A percentile compares a stretch with the other conserved stretches of the same genome.
Conservation (phyloP, 768 basidiomycete species). For the Cantharellus anzutake region DNA sequence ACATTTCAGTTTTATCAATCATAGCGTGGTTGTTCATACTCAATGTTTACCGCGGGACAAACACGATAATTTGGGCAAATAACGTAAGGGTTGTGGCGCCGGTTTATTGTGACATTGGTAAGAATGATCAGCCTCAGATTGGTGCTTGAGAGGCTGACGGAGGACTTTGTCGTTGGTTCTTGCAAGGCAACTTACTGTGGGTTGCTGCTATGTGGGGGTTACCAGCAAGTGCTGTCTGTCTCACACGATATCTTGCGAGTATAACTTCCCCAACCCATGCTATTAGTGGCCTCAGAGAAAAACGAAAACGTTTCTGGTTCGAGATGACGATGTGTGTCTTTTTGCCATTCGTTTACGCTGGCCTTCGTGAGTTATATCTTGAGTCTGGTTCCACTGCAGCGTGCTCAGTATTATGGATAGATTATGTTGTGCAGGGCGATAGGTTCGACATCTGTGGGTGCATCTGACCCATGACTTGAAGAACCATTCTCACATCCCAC, state of each 20-base stretch:
- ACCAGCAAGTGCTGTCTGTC: not conserved
- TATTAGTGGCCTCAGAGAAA: not conserved
- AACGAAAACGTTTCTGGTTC: not conserved
- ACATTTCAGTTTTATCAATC: conserved; percentile 12
- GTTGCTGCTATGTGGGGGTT: not conserved
- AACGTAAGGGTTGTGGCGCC: not conserved
- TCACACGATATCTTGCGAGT: not conserved
- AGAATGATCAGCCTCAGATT: not conserved
- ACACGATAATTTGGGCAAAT: not conserved
- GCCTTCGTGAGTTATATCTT: not conserved
- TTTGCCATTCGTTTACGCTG: not conserved
- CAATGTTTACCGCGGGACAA: not conserved
- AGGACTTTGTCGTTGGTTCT: not conserved
- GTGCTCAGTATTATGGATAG: not conserved
- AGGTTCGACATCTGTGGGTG: not conserved
- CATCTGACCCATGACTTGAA: not conserved
- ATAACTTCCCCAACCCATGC: not conserved
- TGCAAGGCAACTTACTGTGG: not conserved
- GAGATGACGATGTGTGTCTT: not conserved
- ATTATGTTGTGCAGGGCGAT: not conserved
- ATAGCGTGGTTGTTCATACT: conserved; percentile 9
- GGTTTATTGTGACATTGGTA: not conserved
- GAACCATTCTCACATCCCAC: not conserved
- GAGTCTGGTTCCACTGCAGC: not conserved
- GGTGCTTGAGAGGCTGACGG: not conserved